A percentile compares a stretch with the other conserved stretches of the same genome.
Evolutionary conservation across 2,329 filamentous ascomycete genomes (phyloP).

Genomic region (Lachnellula occidentalis): DNA sequence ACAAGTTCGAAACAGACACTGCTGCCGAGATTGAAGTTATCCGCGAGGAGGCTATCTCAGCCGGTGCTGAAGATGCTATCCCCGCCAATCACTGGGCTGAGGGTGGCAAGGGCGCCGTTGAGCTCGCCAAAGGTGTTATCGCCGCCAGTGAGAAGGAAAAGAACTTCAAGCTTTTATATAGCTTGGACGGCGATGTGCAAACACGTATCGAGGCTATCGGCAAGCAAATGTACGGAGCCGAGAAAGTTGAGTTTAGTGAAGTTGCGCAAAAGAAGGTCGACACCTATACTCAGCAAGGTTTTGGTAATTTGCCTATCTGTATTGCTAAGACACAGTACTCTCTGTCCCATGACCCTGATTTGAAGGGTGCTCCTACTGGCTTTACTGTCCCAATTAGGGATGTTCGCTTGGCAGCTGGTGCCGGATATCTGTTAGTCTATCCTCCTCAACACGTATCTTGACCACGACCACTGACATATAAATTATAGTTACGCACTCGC

Average conservation of each 20-base stretch:
- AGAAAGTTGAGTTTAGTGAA: conserved; percentile 85
- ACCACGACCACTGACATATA: conserved; percentile 32
- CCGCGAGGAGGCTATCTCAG: conserved; percentile 83
- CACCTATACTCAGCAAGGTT: conserved; percentile 87
- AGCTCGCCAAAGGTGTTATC: conserved; percentile 83
- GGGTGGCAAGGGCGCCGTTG: conserved; percentile 83
- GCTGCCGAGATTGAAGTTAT: conserved; percentile 86
- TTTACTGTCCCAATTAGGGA: conserved; percentile 95
- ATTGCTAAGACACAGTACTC: conserved; percentile 99
- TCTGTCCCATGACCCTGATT: conserved; percentile 81
- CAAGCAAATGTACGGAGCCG: conserved; percentile 90
- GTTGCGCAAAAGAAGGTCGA: conserved; percentile 95
- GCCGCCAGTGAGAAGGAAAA: conserved; percentile 77
- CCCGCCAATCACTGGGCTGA: conserved; percentile 95
- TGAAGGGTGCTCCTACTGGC: conserved; percentile 92
- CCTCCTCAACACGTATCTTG: background rate
- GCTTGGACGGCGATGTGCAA: conserved; percentile 71
- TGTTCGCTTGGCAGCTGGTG: conserved; percentile 88
- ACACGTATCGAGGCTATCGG: conserved; percentile 88
- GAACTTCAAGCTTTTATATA: conserved; percentile 84
- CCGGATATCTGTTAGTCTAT: conserved; percentile 72
- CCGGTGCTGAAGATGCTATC: conserved; percentile 90
- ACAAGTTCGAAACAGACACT: conserved; percentile 92
- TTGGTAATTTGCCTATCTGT: conserved; percentile 89
- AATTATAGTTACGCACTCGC: conserved; percentile 73